These are phyloP conservation scores for Drosera spatulata DNA, from an alignment of 179 eudicot species.

Conservation along the genomic window DNA sequence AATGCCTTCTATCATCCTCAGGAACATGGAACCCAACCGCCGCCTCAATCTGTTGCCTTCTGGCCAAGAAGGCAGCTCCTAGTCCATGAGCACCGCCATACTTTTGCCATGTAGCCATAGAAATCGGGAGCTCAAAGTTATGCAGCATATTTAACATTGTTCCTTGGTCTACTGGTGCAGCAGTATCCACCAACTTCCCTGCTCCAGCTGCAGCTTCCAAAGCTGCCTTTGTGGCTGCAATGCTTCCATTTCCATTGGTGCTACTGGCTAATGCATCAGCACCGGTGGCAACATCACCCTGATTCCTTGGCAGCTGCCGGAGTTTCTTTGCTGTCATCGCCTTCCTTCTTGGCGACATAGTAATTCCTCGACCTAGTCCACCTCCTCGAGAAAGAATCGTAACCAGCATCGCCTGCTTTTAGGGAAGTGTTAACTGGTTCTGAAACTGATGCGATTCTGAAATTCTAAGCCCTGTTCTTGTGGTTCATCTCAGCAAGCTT, in stretches of 20 bases:
- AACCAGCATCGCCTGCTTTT: constrained; percentile 88
- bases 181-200: constrained; percentile 81
- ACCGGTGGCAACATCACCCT: not conserved
- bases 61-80: constrained; percentile 59
- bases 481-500: constrained; percentile 77
- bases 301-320: not conserved
- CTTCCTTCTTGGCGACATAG: constrained; percentile 32
- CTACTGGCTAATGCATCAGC: not conserved
- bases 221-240: constrained; percentile 50
- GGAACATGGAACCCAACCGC: constrained; percentile 65
- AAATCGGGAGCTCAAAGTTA: constrained; percentile 61
- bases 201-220: constrained; percentile 71
- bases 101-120: constrained; percentile 48
- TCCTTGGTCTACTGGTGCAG: constrained; percentile 72
- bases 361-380: constrained; percentile 94
- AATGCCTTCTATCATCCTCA: constrained; percentile 62
- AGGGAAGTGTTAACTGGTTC: constrained; percentile 34
- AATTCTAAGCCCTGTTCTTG: constrained; percentile 73
- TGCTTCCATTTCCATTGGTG: constrained; percentile 1
- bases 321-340: constrained; percentile 3
- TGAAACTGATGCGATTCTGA: constrained; percentile 50
- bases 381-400: constrained; percentile 87
- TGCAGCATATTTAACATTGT: constrained; percentile 63
- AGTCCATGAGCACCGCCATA: constrained; percentile 70
- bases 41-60: constrained; percentile 82